Evolutionary conservation across 257 asterid genomes (phyloP), one percentile per base, ranked within the genome.

Genomic region (Solanum ossicruentum): DNA sequence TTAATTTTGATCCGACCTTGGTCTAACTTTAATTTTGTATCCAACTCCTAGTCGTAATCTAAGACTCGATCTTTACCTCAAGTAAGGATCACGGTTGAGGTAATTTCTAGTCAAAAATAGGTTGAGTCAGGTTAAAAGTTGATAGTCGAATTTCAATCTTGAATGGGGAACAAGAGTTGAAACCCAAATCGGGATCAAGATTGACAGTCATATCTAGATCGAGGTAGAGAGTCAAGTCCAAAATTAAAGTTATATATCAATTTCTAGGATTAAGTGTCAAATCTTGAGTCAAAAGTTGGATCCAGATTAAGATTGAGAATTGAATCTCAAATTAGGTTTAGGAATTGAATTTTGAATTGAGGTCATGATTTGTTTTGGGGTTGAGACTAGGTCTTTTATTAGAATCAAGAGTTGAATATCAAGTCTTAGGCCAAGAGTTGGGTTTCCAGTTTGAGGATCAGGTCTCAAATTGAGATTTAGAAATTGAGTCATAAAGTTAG

Each of bases 281-380:
- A 36, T 36, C 41, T 36, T 6, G 41, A 36, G 6, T 36, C 6
- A 36, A 36, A 5, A 36, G 41, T 36, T 36, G 6, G 41, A 36
- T 36, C 6, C 0, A 1, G 0, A 21, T 2, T 5, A 3, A 4
- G 8, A 16, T 61, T 21, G 0, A 61, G 36, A 21, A 16, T 21
- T 2, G 1, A 32, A 32, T 61, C 69, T 21, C 1, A 2, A 11
- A 61, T 61, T 61, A 4, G 4, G 2, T 2, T 9, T 47, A 8
- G 12, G 51, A 47, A 8, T 47, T 8, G 12, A 8, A 10, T 47
- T 10, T 0, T 47, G 12, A 2, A 10, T 47, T 47, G 2, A 10
- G 51, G 12, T 61, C 1, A 21, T 0, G 3, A 8, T 11, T 1
- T 61, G 36, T 10, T 61, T 61, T 21, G 4, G 67, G 9, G 8